Evolutionary conservation across 805 yeast genomes (phyloP), one percentile per base, ranked within the genome.

Genomic region (Vanderwaltozyma tropicalis): DNA sequence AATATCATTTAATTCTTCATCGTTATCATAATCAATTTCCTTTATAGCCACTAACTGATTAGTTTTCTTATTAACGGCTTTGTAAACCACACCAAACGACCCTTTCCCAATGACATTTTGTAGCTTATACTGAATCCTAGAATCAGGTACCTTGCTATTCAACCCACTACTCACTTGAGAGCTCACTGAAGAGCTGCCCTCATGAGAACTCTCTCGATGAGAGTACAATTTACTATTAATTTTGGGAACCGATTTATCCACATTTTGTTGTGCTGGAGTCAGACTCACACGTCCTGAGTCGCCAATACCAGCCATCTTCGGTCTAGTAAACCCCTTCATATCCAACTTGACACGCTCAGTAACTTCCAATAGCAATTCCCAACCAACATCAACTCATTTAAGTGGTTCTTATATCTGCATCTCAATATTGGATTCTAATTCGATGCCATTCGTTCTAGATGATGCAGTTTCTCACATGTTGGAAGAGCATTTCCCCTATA

Each of bases 71-170:
- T 86, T 82, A 21, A 77, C 62, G 0, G 89, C 95, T 41, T 73
- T 71, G 58, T 79, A 87, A 4, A 89, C 96, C 28, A 74, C 73
- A 1, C 96, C 97, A 55, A 77, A 87, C 0, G 96, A 96, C 2
- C 98, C 98, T 42, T 74, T 74, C 3, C 97, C 98, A 2, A 92
- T 66, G 27, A 80, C 70, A 34, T 76, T 80, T 34, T 69, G 66
- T 48, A 78, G 64, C 68, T 68, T 40, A 50, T 57, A 56, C 31
- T 68, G 73, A 16, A 70, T 57, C 30, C 36, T 29, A 24, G 10
- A 11, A 25, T 33, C 22, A 11, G 11, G 4, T 16, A 24, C 7
- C 15, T 17, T 10, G 5, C 21, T 13, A 24, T 32, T 16, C 9
- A 13, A 26, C n/a, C n/a, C n/a, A n/a, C n/a, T n/a, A n/a, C n/a